These are phyloP conservation scores for Rhodotorula sp. DNA, from an alignment of 1,284 basidiomycete genomes.

Conservation along the genomic window DNA sequence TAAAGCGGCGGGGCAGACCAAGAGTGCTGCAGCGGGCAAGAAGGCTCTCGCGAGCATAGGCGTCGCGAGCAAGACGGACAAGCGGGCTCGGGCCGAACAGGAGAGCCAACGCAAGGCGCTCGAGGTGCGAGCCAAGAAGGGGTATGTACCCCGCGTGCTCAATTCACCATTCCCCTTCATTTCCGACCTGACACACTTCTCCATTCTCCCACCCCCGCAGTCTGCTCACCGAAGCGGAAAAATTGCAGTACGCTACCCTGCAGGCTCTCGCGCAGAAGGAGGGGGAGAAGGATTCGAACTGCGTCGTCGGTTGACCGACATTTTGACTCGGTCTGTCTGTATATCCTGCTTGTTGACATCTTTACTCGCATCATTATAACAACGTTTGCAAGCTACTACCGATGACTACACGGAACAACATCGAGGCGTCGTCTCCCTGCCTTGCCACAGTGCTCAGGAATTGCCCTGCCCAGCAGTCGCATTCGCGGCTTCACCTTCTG, in stretches of 20 bases:
- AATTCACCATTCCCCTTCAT: neutral
- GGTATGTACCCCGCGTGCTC: constrained; percentile 16
- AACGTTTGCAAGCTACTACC: neutral
- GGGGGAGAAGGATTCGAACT: neutral
- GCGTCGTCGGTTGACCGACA: neutral
- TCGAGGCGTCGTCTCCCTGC: neutral
- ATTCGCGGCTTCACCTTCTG: neutral
- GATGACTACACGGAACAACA: neutral
- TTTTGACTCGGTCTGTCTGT: neutral
- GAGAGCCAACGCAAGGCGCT: constrained; percentile 34
- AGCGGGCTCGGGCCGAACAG: constrained; percentile 34
- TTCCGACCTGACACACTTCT: neutral
- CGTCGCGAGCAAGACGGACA: constrained; percentile 13
- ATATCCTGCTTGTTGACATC: neutral
- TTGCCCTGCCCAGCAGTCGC: no score
- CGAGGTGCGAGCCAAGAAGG: constrained; percentile 40
- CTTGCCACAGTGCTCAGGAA: neutral
- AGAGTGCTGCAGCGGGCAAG: neutral
- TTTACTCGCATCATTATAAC: neutral
- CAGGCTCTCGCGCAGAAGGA: constrained; percentile 34
- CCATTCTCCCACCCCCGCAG: constrained; percentile 1
- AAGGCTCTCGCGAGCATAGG: constrained; percentile 10
- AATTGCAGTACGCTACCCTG: constrained; percentile 37
- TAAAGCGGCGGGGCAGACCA: neutral
- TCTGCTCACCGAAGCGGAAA: constrained; percentile 39